Percentiles rank a stretch among this genome's conserved stretches.
These are phyloP conservation scores for Brasenia schreberi DNA, from an alignment of 164 flowering plant genomes.

Conservation along the genomic window DNA sequence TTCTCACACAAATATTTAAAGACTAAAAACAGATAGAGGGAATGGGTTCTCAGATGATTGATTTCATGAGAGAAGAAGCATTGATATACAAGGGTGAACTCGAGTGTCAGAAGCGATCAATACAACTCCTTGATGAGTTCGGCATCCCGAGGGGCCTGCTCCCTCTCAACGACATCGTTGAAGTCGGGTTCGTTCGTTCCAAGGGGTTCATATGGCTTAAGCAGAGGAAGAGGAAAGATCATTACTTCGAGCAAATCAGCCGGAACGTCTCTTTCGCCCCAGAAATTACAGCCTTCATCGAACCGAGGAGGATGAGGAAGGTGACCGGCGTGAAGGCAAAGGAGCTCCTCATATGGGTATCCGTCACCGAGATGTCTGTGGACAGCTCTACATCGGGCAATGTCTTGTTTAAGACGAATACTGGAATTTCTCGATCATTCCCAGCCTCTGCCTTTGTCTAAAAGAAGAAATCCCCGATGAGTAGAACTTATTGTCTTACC, in stretches of 20 bases:
- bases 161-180: conserved; percentile 15
- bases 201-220: conserved; percentile 30
- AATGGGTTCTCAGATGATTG: not conserved
- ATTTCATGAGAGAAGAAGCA: not conserved
- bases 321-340: conserved; percentile 29
- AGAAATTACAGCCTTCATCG: conserved; percentile 14
- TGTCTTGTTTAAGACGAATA: no score
- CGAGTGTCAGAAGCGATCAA: not conserved
- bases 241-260: conserved; percentile 20
- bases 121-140: conserved; percentile 14
- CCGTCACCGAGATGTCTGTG: conserved; percentile 19
- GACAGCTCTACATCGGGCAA: conserved; percentile 1
- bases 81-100: not conserved
- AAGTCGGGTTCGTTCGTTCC: conserved; percentile 15
- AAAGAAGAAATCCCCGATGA: no score
- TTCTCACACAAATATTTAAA: no score
- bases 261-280: conserved; percentile 19
- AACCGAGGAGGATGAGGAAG: conserved; percentile 17
- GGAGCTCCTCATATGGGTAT: conserved; percentile 24
- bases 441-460: not conserved
- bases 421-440: no score
- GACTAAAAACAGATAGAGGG: not conserved
- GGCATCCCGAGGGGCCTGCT: conserved; percentile 25
- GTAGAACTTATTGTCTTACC: no score
- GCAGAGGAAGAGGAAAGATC: conserved; percentile 25